Conservation (phyloP, 2,329 filamentous ascomycete genomes). For the Colletotrichum australisinense region DNA sequence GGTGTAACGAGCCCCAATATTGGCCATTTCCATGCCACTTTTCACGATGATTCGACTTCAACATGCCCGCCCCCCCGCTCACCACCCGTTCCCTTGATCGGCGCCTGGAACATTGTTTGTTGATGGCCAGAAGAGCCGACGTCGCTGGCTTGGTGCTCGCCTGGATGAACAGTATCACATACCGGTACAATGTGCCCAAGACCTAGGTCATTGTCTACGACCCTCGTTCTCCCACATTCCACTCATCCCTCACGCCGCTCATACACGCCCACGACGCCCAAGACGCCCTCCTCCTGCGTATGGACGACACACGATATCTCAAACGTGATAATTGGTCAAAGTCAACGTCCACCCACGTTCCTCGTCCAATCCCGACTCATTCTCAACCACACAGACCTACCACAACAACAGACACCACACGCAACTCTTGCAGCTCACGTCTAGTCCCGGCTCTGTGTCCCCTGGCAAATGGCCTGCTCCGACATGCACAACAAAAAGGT, state of each 20-base stretch:
- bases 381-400: conserved; percentile 15
- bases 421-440: background rate
- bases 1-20: background rate
- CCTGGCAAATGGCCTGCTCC: background rate
- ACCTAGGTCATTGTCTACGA: background rate
- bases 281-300: background rate
- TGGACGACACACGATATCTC: background rate
- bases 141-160: too few relatives aligned
- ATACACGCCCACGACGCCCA: background rate
- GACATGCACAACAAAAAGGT: background rate
- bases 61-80: background rate
- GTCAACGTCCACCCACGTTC: background rate
- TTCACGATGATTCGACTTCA: background rate
- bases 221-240: conserved; percentile 18
- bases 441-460: conserved; percentile 9
- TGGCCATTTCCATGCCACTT: background rate
- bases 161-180: background rate
- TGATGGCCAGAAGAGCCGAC: background rate
- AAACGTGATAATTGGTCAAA: background rate
- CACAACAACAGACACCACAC: background rate
- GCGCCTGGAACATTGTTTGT: background rate
- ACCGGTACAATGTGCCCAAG: too few relatives aligned
- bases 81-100: conserved; percentile 27
- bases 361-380: conserved; percentile 8
- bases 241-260: conserved; percentile 28